Base-by-base conservation (phyloP, 768 basidiomycete genomes). In the Gloeopeniophorella convolvens region DNA sequence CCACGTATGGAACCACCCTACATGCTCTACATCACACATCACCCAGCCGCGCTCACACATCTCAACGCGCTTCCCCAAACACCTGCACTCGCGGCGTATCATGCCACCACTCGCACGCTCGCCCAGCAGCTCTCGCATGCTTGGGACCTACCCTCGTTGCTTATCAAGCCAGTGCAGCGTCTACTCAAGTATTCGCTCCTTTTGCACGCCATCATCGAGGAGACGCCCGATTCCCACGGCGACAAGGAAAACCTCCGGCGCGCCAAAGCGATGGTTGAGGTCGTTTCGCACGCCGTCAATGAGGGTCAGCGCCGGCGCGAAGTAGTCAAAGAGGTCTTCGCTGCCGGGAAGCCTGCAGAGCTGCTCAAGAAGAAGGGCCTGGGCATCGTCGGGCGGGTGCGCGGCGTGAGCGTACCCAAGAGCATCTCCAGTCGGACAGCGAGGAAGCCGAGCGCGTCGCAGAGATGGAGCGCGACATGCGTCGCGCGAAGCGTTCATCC, bases 101-200 rank as follows among this genome's bases (percentile, higher is more conserved):
- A 89, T 39, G 65, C 75, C 9, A 78, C 80, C 30, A 86, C 85
- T 15, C 77, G 79, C 51, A 73, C 70, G 10, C 72, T 85, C 31
- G 83, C 87, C 1, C 77, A 82, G 2, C 76, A 79, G 20, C 74
- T 87, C 11, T 87, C 89, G 0, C 84, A 90, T 60, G 88, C 91
- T 3, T 93, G 91, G 85, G 95, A 99, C 64, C 79, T 99, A 23
- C 75, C 89, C 5, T 92, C 91, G 0, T 78, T 97, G 32, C 83
- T 99, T 53, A 97, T 99, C 67, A 97, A 98, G 67, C 96, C 96
- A 28, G 91, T 99, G 3, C 96, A 98, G 62, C 82, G 95, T 13
- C 76, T 97, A 47, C 81, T 97, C 56, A 98, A 97, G 64, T 99
- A 99, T 62, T 82, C 89, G 0, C 77, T 98, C 8, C 77, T 99